Conservation (phyloP, 306 rosid genomes). For the Pachyrhizus erosus region DNA sequence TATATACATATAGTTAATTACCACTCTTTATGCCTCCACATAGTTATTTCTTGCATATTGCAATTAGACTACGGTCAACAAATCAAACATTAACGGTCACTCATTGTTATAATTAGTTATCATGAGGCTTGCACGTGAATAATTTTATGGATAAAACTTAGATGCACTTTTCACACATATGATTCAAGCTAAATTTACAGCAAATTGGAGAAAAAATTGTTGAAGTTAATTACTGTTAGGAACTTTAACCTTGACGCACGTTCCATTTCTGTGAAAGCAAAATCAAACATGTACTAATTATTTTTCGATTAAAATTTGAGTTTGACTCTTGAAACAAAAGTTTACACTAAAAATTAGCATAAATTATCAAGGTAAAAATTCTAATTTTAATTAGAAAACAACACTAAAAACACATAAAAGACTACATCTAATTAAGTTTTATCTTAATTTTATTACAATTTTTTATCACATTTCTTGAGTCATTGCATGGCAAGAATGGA, state of each 20-base stretch:
- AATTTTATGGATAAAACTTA: too few species aligned
- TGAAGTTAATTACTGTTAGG: too few species aligned
- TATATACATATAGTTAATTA: not conserved
- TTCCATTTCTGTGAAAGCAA: too few species aligned
- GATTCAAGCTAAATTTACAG: not conserved
- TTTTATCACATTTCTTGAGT: not conserved
- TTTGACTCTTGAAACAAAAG: not conserved
- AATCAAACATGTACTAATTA: not conserved
- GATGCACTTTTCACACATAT: not conserved
- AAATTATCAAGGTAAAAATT: not conserved
- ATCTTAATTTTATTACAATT: not conserved
- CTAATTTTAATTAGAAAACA: too few species aligned
- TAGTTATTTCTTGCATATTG: not conserved
- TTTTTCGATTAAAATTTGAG: not conserved
- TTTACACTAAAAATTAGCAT: not conserved
- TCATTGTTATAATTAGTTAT: too few species aligned
- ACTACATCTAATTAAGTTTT: not conserved
- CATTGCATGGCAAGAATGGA: not conserved
- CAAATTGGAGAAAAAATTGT: not conserved
- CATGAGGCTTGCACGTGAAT: too few species aligned
- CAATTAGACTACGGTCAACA: not conserved
- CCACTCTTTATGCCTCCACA: not conserved
- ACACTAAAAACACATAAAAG: not conserved
- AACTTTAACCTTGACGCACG: not conserved
- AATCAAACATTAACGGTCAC: not conserved